Base-by-base conservation (phyloP, 202 grass and related monocot genomes). In the Schoenoplectus tabernaemontani region DNA sequence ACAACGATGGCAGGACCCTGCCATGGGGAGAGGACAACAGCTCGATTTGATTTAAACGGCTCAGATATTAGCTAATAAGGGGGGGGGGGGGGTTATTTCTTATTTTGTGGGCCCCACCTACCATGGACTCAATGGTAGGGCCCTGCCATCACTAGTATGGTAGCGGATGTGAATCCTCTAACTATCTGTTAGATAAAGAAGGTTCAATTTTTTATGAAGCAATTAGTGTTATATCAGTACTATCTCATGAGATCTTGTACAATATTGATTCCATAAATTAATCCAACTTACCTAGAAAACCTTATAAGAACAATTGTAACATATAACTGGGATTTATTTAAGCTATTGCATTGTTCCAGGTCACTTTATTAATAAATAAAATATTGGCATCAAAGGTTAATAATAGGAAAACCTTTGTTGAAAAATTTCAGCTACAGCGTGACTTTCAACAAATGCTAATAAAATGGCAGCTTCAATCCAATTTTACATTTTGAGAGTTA, bases 261-360 rank as follows among this genome's bases (percentile, higher is more conserved):
- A 73, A 50, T 73, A 72, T 44, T 48, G 19, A 43, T 50, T 72
- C 43, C 11, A 71, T 6, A 50, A 44, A 13, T 53, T 12, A 74
- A 34, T 74, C 15, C 32, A 17, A 73, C 23, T 32, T 51, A 5
- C 24, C 2, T 51, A 26, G 51, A 30, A 30, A 48, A 44, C 4
- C 4, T 16, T 73, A 8, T 51, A 51, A 30, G 43, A 73, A 10
- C 15, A 73, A 51, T 48, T 44, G 17, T 30, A 11, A 33, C 42
- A 33, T 73, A 50, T 51, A 73, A 73, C 13, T 69, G 26, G 26
- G 43, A 32, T 73, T 32, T 73, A 46, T 73, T 73, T 51, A 48
- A 50, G 68, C 20, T 13, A 32, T 72, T 51, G 13, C 24, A 51
- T 32, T 73, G 69, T 51, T 53, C 7, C 24, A 32, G n/a, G 44